Conservation (phyloP, 2,329 filamentous ascomycete genomes). For the Fusarium sublunatum region DNA sequence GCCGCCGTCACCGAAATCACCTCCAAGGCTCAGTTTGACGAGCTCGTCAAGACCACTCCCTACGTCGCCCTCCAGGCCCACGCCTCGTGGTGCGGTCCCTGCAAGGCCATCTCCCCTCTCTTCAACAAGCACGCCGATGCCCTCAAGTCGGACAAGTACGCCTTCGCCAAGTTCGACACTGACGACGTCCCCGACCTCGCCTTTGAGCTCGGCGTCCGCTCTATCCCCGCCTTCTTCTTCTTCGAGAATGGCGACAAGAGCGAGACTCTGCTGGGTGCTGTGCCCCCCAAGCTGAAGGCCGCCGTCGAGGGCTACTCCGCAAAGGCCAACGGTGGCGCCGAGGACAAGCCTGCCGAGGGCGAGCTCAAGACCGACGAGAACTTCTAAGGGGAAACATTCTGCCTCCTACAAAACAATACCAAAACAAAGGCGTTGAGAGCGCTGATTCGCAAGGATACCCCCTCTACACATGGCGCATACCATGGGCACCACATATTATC, state of each 20-base stretch:
- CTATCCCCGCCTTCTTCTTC: conserved; percentile 71
- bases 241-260: conserved; percentile 65
- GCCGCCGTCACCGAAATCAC: conserved; percentile 53
- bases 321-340: conserved; percentile 44
- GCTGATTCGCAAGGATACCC: conserved; percentile 39
- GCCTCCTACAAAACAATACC: not conserved
- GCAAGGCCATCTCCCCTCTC: conserved; percentile 68
- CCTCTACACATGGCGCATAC: conserved; percentile 22
- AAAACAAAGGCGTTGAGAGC: conserved; percentile 15
- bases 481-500: conserved; percentile 14
- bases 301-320: conserved; percentile 40
- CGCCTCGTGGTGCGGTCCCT: conserved; percentile 70
- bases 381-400: conserved; percentile 19
- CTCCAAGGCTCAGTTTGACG: conserved; percentile 59
- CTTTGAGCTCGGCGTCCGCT: conserved; percentile 60
- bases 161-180: conserved; percentile 70
- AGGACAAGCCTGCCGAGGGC: conserved; percentile 25
- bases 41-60: conserved; percentile 59
- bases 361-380: conserved; percentile 39
- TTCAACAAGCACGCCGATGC: conserved; percentile 61
- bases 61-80: conserved; percentile 68
- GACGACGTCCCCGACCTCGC: conserved; percentile 65
- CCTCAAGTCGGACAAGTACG: conserved; percentile 55
- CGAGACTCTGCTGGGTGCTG: conserved; percentile 58
- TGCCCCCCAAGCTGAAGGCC: conserved; percentile 50